These are phyloP conservation scores for Cylindrotheca fusiformis DNA, from an alignment of 108 stramenopile genomes.

Conservation along the genomic window DNA sequence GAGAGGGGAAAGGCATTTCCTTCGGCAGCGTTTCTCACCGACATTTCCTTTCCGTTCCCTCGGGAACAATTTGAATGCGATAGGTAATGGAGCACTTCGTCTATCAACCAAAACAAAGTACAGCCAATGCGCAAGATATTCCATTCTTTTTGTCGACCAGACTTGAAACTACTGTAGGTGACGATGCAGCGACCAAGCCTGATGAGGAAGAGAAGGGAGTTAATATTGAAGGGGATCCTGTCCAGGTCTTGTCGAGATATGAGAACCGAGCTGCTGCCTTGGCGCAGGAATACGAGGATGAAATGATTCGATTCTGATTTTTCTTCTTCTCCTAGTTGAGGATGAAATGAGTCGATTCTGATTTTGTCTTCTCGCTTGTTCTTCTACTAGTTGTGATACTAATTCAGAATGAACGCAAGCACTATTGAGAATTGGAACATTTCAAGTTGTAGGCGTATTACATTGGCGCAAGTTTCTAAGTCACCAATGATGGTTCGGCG, in stretches of 20 bases:
- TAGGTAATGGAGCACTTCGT: slow-evolving; percentile 72
- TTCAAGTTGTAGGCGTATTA: background rate
- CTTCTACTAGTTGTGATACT: too few species aligned
- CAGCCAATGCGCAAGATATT: slow-evolving; percentile 80
- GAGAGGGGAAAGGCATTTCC: too few species aligned
- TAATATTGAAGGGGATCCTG: slow-evolving; percentile 40
- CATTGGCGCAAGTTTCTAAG: background rate
- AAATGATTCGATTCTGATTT: slow-evolving; percentile 78
- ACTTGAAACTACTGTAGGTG: slow-evolving; percentile 44
- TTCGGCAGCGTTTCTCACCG: too few species aligned
- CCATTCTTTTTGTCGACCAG: slow-evolving; percentile 84
- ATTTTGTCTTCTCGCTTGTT: too few species aligned
- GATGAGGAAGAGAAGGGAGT: slow-evolving; percentile 21
- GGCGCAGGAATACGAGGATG: slow-evolving; percentile 73
- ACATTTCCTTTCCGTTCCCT: too few species aligned
- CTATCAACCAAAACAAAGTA: slow-evolving; percentile 70
- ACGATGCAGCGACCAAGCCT: slow-evolving; percentile 14
- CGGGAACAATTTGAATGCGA: too few species aligned
- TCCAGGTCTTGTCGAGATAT: slow-evolving; percentile 52
- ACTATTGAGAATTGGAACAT: background rate
- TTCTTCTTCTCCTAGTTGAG: too few species aligned
- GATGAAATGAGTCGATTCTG: too few species aligned
- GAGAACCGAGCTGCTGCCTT: slow-evolving; percentile 62
- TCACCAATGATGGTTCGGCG: slow-evolving; percentile 1
- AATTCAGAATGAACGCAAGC: too few species aligned